Evolutionary conservation across 2,329 filamentous ascomycete genomes (phyloP).

Genomic region (Capronia coronata): DNA sequence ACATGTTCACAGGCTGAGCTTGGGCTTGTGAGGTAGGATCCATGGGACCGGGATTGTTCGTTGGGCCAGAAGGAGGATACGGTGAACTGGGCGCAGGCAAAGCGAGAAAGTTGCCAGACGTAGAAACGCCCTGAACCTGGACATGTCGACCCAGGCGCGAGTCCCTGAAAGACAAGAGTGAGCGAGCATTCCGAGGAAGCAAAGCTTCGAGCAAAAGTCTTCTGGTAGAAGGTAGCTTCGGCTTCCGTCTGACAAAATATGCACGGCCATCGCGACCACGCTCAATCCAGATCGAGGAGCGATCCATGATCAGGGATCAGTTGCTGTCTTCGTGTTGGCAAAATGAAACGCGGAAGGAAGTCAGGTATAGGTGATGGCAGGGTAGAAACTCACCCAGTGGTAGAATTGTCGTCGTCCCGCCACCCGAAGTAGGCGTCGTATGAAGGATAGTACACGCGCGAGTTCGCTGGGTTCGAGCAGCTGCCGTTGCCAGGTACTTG

Average conservation of each 20-base stretch:
- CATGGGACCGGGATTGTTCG: slow-evolving; percentile 6
- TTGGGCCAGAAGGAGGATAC: slow-evolving; percentile 1
- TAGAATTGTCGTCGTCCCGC: slow-evolving; percentile 1
- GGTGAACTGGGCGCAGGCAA: slow-evolving; percentile 11
- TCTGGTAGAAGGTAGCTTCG: slow-evolving; percentile 6
- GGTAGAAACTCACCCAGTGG: slow-evolving; percentile 19
- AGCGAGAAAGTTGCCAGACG: not conserved
- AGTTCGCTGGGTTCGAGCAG: slow-evolving; percentile 8
- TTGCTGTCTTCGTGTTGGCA: not conserved
- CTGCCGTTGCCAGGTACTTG: slow-evolving; percentile 8
- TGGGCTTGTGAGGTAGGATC: slow-evolving; percentile 14
- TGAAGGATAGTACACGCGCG: slow-evolving; percentile 17
- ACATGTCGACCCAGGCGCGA: slow-evolving; percentile 14
- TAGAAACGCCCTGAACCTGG: slow-evolving; percentile 1
- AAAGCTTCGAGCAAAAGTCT: slow-evolving; percentile 8
- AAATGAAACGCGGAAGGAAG: not conserved
- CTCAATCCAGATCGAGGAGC: slow-evolving; percentile 19
- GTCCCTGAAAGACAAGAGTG: slow-evolving; percentile 21
- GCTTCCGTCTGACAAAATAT: slow-evolving; percentile 24
- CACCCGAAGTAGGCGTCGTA: slow-evolving; percentile 23
- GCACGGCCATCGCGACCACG: slow-evolving; percentile 21
- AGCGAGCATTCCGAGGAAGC: slow-evolving; percentile 17
- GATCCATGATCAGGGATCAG: not conserved
- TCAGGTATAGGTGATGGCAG: slow-evolving; percentile 4
- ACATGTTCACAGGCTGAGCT: slow-evolving; percentile 18